Base-by-base conservation (phyloP, 1,139 yeast genomes). In the Nakaseomyces sp. region DNA sequence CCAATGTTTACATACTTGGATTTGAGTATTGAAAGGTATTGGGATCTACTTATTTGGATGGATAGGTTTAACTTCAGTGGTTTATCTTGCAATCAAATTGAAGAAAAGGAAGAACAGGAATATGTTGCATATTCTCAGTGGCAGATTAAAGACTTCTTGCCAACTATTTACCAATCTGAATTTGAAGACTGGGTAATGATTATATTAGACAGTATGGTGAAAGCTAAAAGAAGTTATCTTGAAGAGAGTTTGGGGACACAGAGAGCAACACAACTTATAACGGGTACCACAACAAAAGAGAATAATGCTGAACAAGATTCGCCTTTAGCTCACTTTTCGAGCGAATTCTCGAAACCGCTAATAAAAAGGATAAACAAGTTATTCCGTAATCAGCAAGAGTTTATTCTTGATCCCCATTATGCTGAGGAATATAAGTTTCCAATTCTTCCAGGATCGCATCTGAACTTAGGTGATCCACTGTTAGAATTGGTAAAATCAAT, bases 11-110 rank as follows among this genome's bases (percentile, higher is more conserved):
- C 82, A 53, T 88, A 81, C 60, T 67, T 93, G 53, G 96, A 89
- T 54, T 66, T 93, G 53, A 68, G 70, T 25, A 81, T 91, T 40
- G 73, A 72, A 13, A 79, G 79, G 53, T 89, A 87, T 58, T 91
- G 98, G 98, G 96, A 91, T 61, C 60, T 84, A 15, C 68, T 93
- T 49, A 68, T 91, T 3, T 93, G 98, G 97, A 86, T 89, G 95
- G 96, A 93, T 61, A 81, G 82, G 54, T 79, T 75, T 55, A 93
- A 93, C 57, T 88, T 71, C 62, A 86, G 95, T 37, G 99, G 98
- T 4, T 71, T 88, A 46, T 79, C 80, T 20, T 83, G 95, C 59
- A 64, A 69, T 15, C 74, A 74, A 45, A 77, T 84, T 35, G 68
- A 76, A n/a, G 71, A 65, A 15, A 73, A 70, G 9, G 86, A 79